phyloP scores from a whole-genome alignment of 2,329 filamentous ascomycete genomes.

The Penicillium paneum region DNA sequence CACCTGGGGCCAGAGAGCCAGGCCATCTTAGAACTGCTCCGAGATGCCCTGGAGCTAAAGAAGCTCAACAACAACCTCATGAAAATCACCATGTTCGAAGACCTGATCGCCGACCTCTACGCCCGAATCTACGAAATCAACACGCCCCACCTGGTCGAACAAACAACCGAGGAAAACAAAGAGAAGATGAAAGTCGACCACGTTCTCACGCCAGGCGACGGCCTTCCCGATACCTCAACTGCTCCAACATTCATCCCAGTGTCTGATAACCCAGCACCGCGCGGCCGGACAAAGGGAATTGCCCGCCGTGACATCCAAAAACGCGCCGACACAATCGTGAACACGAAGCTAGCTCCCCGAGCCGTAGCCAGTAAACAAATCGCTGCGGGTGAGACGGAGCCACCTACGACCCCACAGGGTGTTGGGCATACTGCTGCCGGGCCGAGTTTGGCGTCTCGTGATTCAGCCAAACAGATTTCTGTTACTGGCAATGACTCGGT shows the following conservation, averaged over 20 bases:
- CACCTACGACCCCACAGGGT: constrained; percentile 12
- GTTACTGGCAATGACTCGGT: neutral
- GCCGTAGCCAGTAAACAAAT: constrained; percentile 24
- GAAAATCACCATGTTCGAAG: constrained; percentile 82
- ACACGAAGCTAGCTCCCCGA: constrained; percentile 35
- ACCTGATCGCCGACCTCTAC: constrained; percentile 90
- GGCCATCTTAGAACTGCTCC: constrained; percentile 58
- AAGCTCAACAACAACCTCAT: constrained; percentile 82
- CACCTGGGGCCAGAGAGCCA: constrained; percentile 48
- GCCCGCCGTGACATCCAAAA: constrained; percentile 58
- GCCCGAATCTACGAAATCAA: constrained; percentile 53
- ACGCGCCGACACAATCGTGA: constrained; percentile 56
- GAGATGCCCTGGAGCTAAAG: constrained; percentile 67
- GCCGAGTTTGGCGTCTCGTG: constrained; percentile 46
- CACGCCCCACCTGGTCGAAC: constrained; percentile 38
- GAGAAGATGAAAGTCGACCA: constrained; percentile 49
- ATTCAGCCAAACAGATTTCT: constrained; percentile 4
- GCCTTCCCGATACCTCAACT: constrained; percentile 29
- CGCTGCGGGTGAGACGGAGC: constrained; percentile 24
- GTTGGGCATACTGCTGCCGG: constrained; percentile 30
- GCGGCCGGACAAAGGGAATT: constrained; percentile 54
- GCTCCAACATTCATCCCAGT: constrained; percentile 32
- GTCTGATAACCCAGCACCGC: constrained; percentile 35
- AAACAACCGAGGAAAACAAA: constrained; percentile 45
- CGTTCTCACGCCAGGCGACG: constrained; percentile 42